Base-by-base conservation (phyloP, 2,329 filamentous ascomycete species). In the Paecilomyces dactylethromorphus region DNA sequence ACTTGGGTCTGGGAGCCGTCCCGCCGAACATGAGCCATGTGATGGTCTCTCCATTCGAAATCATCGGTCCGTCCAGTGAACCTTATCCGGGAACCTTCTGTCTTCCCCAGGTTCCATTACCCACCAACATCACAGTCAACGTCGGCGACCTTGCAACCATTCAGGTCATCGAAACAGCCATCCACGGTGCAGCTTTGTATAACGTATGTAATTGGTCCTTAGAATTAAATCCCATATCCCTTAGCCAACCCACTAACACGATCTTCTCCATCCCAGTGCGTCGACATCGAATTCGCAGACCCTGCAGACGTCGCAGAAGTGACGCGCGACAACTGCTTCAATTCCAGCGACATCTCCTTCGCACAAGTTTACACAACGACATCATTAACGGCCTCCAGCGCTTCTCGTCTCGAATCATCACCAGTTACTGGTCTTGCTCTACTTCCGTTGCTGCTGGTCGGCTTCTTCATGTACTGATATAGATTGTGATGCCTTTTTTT, bases 51-150 rank as follows among this genome's bases (percentile, higher is more conserved):
- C 85, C 89, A 29, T 93, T 97, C 76, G 87, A 93, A 72, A 86
- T 97, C 69, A 79, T 86, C 29, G 93, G 93, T 0, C 92, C 93
- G 1, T 83, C 82, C 51, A 94, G 92, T 74, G 82, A 87, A 59
- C 86, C 90, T n/a, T 99, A 92, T 73, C 89, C 90, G 0, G 93
- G 92, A 61, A 89, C 87, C 3, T 86, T 97, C 69, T 99, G 94
- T 71, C 78, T 97, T 53, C 92, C 92, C 0, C 92, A 97, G 72
- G 87, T 97, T 0, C 90, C 92, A 1, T 78, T 97, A 49, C 94
- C 94, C 0, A 80, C 79, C 5, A 88, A 89, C 66, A 78, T 86
- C 52, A 85, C 77, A 0, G 88, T 91, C 53, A 86, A 89, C 54
- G 78, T 87, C 0, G 94, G 94, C n/a, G 90, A 96, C 76, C 87